Base-by-base conservation (phyloP, 2,329 filamentous ascomycete genomes). In the Fusarium humuli region DNA sequence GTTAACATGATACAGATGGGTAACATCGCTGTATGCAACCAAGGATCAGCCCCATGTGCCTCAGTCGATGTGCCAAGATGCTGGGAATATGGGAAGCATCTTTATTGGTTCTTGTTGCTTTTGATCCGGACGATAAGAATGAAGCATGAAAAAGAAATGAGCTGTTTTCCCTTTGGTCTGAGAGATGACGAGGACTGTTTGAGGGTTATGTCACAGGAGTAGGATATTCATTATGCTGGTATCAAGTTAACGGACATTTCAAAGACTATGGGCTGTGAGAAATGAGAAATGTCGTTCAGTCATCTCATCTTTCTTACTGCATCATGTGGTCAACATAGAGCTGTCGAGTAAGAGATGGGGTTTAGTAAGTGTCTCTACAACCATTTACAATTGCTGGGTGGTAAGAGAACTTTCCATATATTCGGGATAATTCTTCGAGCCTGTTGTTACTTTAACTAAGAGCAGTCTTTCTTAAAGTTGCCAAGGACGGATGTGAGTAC, bases 1-100 rank as follows among this genome's bases (percentile, higher is more conserved):
- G 55, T 37, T 40, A 73, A 70, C 40, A 70, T 54, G 60, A 65
- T 56, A 59, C 60, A 44, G 57, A 57, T 48, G 45, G 50, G 56
- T 47, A 42, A 29, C 52, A 48, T 49, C 42, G 16, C 16, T 52
- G 20, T 23, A 30, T 52, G 20, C 27, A 30, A 27, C 34, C 53
- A 44, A 18, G 47, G 67, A 56, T 47, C 34, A 37, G 18, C 20
- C 46, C 50, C 54, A 61, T 61, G 49, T 47, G 29, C 23, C 37
- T 32, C 22, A 44, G 42, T 37, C 41, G 44, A 70, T 57, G 20
- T 68, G 57, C 70, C 61, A 65, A 66, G 49, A 54, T 57, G 47
- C 32, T 42, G 45, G 27, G 32, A 49, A 41, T 27, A 10, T 57
- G 29, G 29, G 14, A 20, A 6, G 8, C 9, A 6, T 23, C 16